Conservation (phyloP, 108 stramenopile genomes). For the Parmales sp. region DNA sequence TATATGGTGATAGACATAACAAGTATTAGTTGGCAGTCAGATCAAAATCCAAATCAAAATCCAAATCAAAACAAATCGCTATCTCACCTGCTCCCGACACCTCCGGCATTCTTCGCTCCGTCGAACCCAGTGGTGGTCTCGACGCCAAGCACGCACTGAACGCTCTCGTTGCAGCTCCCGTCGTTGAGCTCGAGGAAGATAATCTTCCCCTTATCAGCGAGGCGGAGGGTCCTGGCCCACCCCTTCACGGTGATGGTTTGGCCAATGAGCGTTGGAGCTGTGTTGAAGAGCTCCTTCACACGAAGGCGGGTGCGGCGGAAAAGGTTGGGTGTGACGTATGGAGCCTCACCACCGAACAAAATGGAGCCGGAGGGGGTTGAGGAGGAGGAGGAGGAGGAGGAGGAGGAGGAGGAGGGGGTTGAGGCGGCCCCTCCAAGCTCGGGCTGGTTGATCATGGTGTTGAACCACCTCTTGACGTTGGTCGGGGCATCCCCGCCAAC, state of each 20-base stretch:
- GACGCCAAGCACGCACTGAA: constrained; percentile 50
- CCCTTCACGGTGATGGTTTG: constrained; percentile 58
- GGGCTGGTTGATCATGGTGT: constrained; percentile 21
- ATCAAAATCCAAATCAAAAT: too few relatives aligned
- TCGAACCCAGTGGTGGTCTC: constrained; percentile 42
- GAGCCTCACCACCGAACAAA: constrained; percentile 18
- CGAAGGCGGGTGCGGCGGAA: constrained; percentile 37
- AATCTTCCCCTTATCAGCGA: constrained; percentile 46
- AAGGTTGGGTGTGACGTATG: constrained; percentile 24
- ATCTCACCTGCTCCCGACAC: constrained; percentile 57
- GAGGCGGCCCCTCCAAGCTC: background rate
- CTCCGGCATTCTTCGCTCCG: constrained; percentile 30
- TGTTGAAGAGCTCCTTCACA: constrained; percentile 32
- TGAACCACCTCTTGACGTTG: constrained; percentile 27
- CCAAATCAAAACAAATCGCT: too few relatives aligned
- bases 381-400: background rate
- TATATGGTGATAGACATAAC: too few relatives aligned
- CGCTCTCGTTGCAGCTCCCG: constrained; percentile 38
- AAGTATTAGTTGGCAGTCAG: too few relatives aligned
- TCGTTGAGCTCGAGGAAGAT: constrained; percentile 70
- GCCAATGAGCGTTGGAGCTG: constrained; percentile 21
- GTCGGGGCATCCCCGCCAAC: constrained; percentile 4
- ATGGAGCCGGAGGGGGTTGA: constrained; percentile 1
- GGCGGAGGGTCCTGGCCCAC: constrained; percentile 58
- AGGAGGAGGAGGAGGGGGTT: background rate